These are phyloP conservation scores for Yarrowia osloensis DNA, from an alignment of 805 yeast genomes.

Conservation along the genomic window DNA sequence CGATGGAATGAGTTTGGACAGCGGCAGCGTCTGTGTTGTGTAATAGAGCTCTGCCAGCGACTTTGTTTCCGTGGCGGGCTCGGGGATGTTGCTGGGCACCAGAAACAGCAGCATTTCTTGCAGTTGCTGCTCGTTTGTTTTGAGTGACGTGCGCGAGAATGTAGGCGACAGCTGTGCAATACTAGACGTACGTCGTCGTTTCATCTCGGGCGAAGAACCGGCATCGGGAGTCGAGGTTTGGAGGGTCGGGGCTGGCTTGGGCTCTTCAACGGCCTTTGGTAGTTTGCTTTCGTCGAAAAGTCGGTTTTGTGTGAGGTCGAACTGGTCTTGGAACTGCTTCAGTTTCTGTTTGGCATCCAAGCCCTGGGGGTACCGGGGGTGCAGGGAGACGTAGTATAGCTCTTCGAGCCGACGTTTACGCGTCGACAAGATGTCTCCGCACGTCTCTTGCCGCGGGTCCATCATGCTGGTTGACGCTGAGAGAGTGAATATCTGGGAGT, in stretches of 20 bases:
- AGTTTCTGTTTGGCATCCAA: slow-evolving; percentile 42
- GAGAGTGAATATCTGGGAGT: slow-evolving; percentile 11
- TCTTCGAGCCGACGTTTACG: slow-evolving; percentile 63
- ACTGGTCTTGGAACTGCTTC: slow-evolving; percentile 43
- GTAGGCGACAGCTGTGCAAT: slow-evolving; percentile 18
- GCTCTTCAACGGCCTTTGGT: not conserved
- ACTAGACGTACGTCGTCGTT: slow-evolving; percentile 14
- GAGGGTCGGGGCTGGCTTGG: not conserved
- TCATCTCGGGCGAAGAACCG: not conserved
- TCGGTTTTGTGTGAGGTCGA: slow-evolving; percentile 31
- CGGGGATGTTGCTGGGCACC: slow-evolving; percentile 43
- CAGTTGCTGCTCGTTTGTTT: slow-evolving; percentile 21
- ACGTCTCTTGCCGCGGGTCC: slow-evolving; percentile 28
- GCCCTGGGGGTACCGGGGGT: slow-evolving; percentile 52
- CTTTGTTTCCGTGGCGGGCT: slow-evolving; percentile 40
- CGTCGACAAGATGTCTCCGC: slow-evolving; percentile 19
- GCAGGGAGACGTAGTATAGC: slow-evolving; percentile 58
- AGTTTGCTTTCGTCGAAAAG: slow-evolving; percentile 13
- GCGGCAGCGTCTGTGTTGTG: slow-evolving; percentile 82
- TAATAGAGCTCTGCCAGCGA: slow-evolving; percentile 83
- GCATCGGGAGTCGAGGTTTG: not conserved
- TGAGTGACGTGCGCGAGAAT: not conserved
- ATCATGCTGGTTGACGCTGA: slow-evolving; percentile 21
- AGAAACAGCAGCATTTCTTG: slow-evolving; percentile 39
- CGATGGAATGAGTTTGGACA: slow-evolving; percentile 75